These are phyloP conservation scores for Hypoxylon sp. DNA, from an alignment of 2,329 filamentous ascomycete species.

Conservation along the genomic window DNA sequence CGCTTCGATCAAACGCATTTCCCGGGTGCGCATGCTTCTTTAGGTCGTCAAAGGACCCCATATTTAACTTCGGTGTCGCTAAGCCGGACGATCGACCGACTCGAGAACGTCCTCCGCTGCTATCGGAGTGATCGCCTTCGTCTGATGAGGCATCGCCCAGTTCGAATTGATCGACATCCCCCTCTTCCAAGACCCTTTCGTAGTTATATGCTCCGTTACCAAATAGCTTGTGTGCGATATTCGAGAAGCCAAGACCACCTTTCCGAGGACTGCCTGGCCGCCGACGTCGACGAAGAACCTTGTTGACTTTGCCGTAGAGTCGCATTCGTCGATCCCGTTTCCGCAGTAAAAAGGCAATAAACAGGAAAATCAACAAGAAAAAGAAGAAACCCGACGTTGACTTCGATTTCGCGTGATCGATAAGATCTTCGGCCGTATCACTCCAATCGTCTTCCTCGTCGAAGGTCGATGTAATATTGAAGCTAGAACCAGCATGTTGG, in stretches of 20 bases:
- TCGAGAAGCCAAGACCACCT: conserved; percentile 56
- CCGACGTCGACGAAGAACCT: conserved; percentile 53
- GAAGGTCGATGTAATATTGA: conserved; percentile 46
- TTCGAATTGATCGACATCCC: conserved; percentile 78
- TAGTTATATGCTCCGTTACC: conserved; percentile 68
- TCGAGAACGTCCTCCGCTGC: conserved; percentile 57
- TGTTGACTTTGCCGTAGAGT: conserved; percentile 63
- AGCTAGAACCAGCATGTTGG: conserved; percentile 76
- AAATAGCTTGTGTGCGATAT: conserved; percentile 71
- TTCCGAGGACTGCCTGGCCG: conserved; percentile 58
- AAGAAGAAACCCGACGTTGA: conserved; percentile 78
- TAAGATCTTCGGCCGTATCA: conserved; percentile 63
- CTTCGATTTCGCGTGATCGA: conserved; percentile 71
- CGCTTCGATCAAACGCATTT: conserved; percentile 69
- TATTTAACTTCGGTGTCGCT: conserved; percentile 69
- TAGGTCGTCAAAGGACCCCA: conserved; percentile 60
- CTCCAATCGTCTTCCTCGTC: conserved; percentile 63
- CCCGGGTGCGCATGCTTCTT: conserved; percentile 44
- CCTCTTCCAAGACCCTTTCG: conserved; percentile 87
- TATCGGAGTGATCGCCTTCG: conserved; percentile 71
- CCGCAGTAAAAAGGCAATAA: conserved; percentile 77
- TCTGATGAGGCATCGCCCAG: conserved; percentile 72
- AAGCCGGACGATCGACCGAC: conserved; percentile 71
- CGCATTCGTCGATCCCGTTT: conserved; percentile 78
- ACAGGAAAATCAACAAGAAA: conserved; percentile 76